Percentiles rank a stretch among this genome's conserved stretches.
Conservation (phyloP, 176 grass and related monocot genomes). For the Alloteropsis semialata region DNA sequence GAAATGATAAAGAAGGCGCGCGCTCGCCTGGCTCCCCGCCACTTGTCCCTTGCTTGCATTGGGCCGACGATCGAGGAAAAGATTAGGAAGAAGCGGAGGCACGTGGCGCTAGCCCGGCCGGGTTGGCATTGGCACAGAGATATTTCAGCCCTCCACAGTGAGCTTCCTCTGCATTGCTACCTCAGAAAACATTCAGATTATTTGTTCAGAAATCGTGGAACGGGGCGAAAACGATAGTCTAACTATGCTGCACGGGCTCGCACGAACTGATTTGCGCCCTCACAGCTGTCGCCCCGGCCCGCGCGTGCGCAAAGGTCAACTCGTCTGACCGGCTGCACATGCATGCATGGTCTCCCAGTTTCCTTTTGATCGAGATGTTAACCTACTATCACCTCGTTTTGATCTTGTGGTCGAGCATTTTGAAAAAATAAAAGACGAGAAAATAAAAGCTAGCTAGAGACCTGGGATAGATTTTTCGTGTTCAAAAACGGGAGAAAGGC, state of each 20-base stretch:
- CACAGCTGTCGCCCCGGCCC: conserved; percentile 26
- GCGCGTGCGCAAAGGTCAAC: conserved; percentile 44
- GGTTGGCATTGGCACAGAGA: no score
- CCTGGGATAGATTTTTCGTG: not conserved
- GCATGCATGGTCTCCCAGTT: no score
- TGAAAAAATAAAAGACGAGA: not conserved
- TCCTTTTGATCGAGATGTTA: conserved; percentile 42
- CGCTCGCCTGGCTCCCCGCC: not conserved
- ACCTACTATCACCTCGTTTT: not conserved
- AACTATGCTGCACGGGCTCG: not conserved
- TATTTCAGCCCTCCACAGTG: not conserved
- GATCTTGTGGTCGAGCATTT: not conserved
- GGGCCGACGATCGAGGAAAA: not conserved
- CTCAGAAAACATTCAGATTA: conserved; percentile 23
- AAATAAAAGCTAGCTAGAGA: not conserved
- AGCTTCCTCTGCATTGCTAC: not conserved
- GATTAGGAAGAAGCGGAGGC: not conserved
- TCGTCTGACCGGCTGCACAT: conserved; percentile 38
- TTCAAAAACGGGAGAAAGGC: not conserved
- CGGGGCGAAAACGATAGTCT: not conserved
- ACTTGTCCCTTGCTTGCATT: conserved; percentile 32
- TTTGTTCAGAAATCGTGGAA: conserved; percentile 7
- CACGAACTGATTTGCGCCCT: conserved; percentile 1
- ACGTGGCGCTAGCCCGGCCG: not conserved
- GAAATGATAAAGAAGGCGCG: not conserved